These are phyloP conservation scores for Termitomyces sp. DNA, from an alignment of 768 basidiomycete genomes.

Conservation along the genomic window DNA sequence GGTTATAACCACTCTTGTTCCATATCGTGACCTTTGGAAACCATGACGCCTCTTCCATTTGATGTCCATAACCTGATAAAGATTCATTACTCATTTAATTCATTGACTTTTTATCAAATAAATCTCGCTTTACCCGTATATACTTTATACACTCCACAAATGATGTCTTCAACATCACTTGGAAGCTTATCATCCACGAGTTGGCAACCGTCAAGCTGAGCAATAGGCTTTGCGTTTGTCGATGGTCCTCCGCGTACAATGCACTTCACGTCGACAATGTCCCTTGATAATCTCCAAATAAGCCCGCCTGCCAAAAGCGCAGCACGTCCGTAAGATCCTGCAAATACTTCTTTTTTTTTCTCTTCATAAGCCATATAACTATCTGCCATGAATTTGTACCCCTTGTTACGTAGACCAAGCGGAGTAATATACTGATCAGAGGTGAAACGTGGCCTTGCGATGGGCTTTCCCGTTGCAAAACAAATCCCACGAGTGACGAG, in stretches of 20 bases:
- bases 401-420: background rate
- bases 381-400: background rate
- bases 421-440: background rate
- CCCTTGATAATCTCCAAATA: background rate
- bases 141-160: background rate
- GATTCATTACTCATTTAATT: too few species aligned
- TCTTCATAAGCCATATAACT: background rate
- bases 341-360: background rate
- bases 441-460: background rate
- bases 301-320: background rate
- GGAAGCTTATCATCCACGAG: background rate
- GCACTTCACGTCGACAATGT: background rate
- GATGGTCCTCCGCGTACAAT: background rate
- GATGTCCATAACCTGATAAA: background rate
- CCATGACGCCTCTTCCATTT: background rate
- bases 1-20: background rate
- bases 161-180: background rate
- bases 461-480: background rate
- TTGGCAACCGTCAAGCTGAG: background rate
- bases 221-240: background rate
- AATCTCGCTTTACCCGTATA: background rate
- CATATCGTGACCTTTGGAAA: background rate
- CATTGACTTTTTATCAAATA: too few species aligned
- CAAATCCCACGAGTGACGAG: too few species aligned
- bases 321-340: background rate